Conservation (phyloP, 306 rosid species). For the Prosopis cineraria region DNA sequence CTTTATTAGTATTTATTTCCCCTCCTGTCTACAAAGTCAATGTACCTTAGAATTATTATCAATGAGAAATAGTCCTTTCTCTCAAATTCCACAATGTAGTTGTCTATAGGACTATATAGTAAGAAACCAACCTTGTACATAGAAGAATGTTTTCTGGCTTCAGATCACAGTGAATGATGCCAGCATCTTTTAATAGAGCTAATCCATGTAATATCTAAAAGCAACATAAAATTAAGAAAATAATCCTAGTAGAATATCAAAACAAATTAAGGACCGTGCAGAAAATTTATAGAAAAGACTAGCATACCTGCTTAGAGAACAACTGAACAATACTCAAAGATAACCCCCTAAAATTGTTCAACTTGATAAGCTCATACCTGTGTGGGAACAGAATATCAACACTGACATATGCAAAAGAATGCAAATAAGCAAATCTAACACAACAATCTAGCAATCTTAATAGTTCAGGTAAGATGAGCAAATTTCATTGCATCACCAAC, state of each 20-base stretch:
- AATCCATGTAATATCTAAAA: constrained; percentile 82
- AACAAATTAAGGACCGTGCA: constrained; percentile 21
- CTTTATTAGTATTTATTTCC: no score
- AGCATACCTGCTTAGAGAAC: constrained; percentile 88
- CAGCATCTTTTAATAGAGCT: constrained; percentile 91
- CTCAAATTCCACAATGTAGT: no score
- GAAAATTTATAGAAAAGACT: constrained; percentile 31
- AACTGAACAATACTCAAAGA: constrained; percentile 93
- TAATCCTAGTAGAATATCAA: constrained; percentile 32
- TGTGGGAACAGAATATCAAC: constrained; percentile 41
- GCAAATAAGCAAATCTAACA: constrained; percentile 29
- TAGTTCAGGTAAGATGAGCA: constrained; percentile 20
- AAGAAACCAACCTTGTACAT: constrained; percentile 75
- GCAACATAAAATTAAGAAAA: constrained; percentile 34
- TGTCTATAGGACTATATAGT: constrained; percentile 28
- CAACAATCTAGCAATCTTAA: constrained; percentile 8
- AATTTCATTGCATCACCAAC: constrained; percentile 27
- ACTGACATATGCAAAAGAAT: constrained; percentile 31
- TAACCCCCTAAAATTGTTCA: constrained; percentile 93
- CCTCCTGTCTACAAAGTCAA: no score
- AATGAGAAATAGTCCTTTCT: no score
- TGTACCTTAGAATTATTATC: no score
- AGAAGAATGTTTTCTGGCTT: constrained; percentile 99
- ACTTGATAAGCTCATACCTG: constrained; percentile 98
- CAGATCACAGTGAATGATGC: constrained; percentile 98